Evolutionary conservation across 805 yeast species (phyloP).

Genomic region (Diddensiella transvaalensis): DNA sequence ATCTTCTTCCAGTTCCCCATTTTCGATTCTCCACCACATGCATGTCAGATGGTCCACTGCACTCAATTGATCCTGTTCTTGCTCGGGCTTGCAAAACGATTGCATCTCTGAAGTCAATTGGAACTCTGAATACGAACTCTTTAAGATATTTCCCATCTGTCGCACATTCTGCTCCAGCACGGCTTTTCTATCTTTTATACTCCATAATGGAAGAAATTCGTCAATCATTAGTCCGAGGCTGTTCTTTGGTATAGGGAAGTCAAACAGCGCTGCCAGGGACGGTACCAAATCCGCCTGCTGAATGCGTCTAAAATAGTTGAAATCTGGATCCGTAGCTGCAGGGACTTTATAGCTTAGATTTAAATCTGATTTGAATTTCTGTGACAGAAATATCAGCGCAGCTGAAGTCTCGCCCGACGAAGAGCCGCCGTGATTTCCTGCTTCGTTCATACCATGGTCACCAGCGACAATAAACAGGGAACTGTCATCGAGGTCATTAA

Average conservation of each 20-base stretch:
- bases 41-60: constrained; percentile 18
- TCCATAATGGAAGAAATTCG: constrained; percentile 55
- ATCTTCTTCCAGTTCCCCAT: constrained; percentile 13
- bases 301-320: constrained; percentile 48
- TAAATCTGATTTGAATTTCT: constrained; percentile 43
- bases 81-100: constrained; percentile 9
- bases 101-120: background rate
- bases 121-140: constrained; percentile 19
- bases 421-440: constrained; percentile 96
- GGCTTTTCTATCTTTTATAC: constrained; percentile 45
- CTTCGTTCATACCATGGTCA: constrained; percentile 95
- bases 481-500: constrained; percentile 38
- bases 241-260: constrained; percentile 67
- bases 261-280: constrained; percentile 56
- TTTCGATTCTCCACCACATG: constrained; percentile 12
- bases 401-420: constrained; percentile 90
- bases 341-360: constrained; percentile 3
- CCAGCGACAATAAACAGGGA: constrained; percentile 78
- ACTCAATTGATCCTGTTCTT: constrained; percentile 5
- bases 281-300: constrained; percentile 76
- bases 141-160: constrained; percentile 29
- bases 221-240: constrained; percentile 68
- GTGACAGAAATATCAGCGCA: constrained; percentile 67
- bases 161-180: constrained; percentile 41
- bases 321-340: constrained; percentile 40